A percentile compares a stretch with the other conserved stretches of the same genome.
These are phyloP conservation scores for Dothideomycetidae sp. DNA, from an alignment of 2,329 filamentous ascomycete genomes.

Conservation along the genomic window DNA sequence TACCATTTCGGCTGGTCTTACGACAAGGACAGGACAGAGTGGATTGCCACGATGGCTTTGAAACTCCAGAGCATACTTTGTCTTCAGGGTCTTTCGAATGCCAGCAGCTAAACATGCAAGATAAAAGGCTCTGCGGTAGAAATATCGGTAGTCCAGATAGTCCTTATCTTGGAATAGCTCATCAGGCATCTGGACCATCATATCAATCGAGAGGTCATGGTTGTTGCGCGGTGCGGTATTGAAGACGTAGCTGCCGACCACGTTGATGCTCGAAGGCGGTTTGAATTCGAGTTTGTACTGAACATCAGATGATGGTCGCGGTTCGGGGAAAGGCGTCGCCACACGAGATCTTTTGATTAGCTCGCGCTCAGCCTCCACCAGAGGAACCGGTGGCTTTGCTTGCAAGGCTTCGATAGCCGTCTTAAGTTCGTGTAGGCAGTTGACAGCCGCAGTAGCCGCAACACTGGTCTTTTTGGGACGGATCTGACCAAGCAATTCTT, in stretches of 20 bases:
- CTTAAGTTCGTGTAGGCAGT: constrained; percentile 41
- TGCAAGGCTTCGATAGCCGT: constrained; percentile 43
- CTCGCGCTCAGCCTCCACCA: constrained; percentile 54
- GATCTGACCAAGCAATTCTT: constrained; percentile 46
- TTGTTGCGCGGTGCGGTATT: constrained; percentile 58
- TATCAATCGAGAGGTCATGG: constrained; percentile 49
- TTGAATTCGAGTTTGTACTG: constrained; percentile 71
- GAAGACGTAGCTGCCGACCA: constrained; percentile 74
- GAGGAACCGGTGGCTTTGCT: constrained; percentile 32
- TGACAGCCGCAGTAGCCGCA: constrained; percentile 36
- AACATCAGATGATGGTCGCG: constrained; percentile 57
- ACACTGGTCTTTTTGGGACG: constrained; percentile 45
- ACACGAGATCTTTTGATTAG: constrained; percentile 53
- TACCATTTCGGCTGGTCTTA: constrained; percentile 27
- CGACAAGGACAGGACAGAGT: constrained; percentile 53
- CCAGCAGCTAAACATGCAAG: constrained; percentile 65
- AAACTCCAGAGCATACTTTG: constrained; percentile 32
- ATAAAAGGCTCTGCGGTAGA: constrained; percentile 88
- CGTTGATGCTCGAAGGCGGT: constrained; percentile 65
- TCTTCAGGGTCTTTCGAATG: constrained; percentile 49
- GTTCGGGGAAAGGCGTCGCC: constrained; percentile 71
- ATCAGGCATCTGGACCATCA: constrained; percentile 73
- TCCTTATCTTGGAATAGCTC: constrained; percentile 84
- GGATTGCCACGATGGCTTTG: constrained; percentile 20
- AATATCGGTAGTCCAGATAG: constrained; percentile 82